These are phyloP conservation scores for Pseudogymnoascus verrucosus DNA, from an alignment of 2,329 filamentous ascomycete species.

Conservation along the genomic window DNA sequence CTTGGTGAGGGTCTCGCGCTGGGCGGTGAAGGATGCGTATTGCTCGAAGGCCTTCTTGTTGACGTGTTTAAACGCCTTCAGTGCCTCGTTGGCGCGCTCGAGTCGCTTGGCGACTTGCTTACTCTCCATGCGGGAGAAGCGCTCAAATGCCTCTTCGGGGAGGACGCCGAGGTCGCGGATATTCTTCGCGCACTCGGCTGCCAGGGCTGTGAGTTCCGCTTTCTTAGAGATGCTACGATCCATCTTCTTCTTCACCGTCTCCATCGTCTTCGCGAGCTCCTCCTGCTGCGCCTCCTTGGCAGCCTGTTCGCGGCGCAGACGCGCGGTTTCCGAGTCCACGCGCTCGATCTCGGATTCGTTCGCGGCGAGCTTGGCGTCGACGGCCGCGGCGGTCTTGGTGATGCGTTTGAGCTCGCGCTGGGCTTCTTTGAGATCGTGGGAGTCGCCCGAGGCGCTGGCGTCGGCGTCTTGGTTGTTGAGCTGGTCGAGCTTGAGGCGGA, in stretches of 20 bases:
- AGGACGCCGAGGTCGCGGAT: constrained; percentile 90
- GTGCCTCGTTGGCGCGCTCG: constrained; percentile 81
- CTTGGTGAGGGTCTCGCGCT: constrained; percentile 78
- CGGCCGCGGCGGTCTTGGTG: constrained; percentile 55
- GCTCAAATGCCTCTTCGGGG: constrained; percentile 87
- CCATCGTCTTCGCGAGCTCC: constrained; percentile 68
- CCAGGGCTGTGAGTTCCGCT: constrained; percentile 66
- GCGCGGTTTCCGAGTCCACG: constrained; percentile 31
- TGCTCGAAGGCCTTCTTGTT: constrained; percentile 99
- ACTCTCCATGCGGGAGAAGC: constrained; percentile 75
- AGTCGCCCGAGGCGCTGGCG: constrained; percentile 49
- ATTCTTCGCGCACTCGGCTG: constrained; percentile 74
- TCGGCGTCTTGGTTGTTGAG: constrained; percentile 71
- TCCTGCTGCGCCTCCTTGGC: constrained; percentile 66
- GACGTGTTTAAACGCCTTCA: constrained; percentile 96
- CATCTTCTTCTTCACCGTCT: constrained; percentile 80
- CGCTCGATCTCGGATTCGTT: constrained; percentile 66
- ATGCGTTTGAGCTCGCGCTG: constrained; percentile 75
- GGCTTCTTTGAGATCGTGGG: constrained; percentile 65
- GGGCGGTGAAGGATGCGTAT: constrained; percentile 92
- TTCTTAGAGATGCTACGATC: constrained; percentile 90
- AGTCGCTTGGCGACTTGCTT: constrained; percentile 67
- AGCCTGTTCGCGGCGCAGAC: constrained; percentile 38
- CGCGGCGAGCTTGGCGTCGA: constrained; percentile 63
- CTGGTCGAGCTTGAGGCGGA: constrained; percentile 80